Evolutionary conservation across 768 basidiomycete species (phyloP).

Genomic region (Tulasnella sp.): DNA sequence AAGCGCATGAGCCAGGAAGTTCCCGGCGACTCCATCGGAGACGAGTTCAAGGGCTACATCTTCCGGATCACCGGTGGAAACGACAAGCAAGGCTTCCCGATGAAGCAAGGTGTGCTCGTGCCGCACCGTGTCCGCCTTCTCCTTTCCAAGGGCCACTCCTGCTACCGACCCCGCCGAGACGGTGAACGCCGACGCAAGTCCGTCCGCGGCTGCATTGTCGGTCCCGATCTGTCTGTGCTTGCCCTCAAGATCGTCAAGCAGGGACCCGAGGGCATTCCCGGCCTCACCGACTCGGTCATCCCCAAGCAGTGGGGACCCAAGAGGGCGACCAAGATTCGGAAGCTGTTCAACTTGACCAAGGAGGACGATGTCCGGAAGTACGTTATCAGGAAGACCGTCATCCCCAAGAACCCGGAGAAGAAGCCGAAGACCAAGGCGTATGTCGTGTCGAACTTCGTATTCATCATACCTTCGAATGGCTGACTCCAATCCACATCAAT

Average conservation of each 20-base stretch:
- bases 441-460: conserved; percentile 11
- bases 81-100: conserved; percentile 98
- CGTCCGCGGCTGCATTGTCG: conserved; percentile 96
- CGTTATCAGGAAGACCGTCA: conserved; percentile 87
- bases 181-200: conserved; percentile 99
- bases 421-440: conserved; percentile 98
- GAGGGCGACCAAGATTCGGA: conserved; percentile 92
- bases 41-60: conserved; percentile 95
- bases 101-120: conserved; percentile 98
- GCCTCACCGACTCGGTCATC: conserved; percentile 81
- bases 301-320: conserved; percentile 97
- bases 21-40: conserved; percentile 76
- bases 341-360: conserved; percentile 96
- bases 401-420: conserved; percentile 73
- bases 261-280: conserved; percentile 81
- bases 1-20: conserved; percentile 97
- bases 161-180: conserved; percentile 83
- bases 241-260: conserved; percentile 93
- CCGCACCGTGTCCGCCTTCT: conserved; percentile 89
- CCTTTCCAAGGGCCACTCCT: conserved; percentile 92
- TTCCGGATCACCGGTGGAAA: conserved; percentile 96
- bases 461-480: background rate
- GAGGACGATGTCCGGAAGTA: conserved; percentile 98
- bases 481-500: background rate
- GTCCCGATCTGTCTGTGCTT: conserved; percentile 90